phyloP scores from a whole-genome alignment of 2,329 filamentous ascomycete species.

The Epichloe uncinata region DNA sequence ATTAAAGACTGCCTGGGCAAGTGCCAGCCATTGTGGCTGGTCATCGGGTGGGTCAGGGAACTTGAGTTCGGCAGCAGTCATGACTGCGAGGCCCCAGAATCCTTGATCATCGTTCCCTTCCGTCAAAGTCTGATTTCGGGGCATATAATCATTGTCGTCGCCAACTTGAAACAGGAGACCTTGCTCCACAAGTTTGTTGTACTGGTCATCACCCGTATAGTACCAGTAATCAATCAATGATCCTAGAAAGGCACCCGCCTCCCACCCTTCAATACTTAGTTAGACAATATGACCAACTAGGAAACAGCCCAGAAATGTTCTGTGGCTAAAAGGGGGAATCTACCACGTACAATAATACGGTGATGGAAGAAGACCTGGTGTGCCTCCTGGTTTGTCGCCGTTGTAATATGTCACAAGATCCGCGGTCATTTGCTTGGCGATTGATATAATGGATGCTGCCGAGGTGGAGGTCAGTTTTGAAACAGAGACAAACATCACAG shows the following conservation, averaged over 20 bases:
- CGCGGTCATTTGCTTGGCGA: constrained; percentile 36
- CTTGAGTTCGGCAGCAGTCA: constrained; percentile 56
- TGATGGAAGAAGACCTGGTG: constrained; percentile 36
- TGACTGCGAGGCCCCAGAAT: constrained; percentile 59
- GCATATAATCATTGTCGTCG: constrained; percentile 63
- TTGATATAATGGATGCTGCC: constrained; percentile 35
- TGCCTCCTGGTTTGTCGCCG: constrained; percentile 36
- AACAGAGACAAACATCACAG: background rate
- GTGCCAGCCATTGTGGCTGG: constrained; percentile 53
- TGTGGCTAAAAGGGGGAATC: background rate
- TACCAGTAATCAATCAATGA: constrained; percentile 75
- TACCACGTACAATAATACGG: constrained; percentile 39
- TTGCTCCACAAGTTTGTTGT: constrained; percentile 53
- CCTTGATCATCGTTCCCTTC: constrained; percentile 66
- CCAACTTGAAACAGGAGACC: constrained; percentile 66
- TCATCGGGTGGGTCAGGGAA: constrained; percentile 45
- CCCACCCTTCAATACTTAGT: constrained; percentile 41
- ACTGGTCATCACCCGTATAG: constrained; percentile 60
- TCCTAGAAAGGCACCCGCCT: constrained; percentile 58
- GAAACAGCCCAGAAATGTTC: background rate
- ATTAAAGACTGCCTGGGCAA: constrained; percentile 73
- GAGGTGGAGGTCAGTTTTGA: background rate
- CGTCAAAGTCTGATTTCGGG: constrained; percentile 53
- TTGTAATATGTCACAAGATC: constrained; percentile 32
- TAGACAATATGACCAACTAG: background rate